Percentiles rank a stretch among this genome's conserved stretches.
phyloP scores from a whole-genome alignment of 106 monocot species.

The Chionographis japonica region DNA sequence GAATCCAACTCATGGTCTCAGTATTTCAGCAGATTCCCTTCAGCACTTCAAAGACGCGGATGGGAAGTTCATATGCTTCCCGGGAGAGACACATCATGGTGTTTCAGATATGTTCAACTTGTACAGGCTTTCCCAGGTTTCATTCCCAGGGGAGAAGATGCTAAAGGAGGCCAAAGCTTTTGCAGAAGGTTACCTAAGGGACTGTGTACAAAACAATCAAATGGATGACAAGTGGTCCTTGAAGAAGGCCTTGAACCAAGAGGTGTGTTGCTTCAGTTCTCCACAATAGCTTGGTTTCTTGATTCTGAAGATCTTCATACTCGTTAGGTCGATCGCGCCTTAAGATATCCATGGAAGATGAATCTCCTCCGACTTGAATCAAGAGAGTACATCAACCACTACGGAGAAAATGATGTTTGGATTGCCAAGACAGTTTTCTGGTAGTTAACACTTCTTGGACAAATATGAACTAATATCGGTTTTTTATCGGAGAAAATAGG shows the following conservation, averaged over 20 bases:
- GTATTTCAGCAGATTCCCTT: constrained; percentile 9
- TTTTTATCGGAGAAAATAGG: background rate
- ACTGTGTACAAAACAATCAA: constrained; percentile 10
- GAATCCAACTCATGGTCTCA: background rate
- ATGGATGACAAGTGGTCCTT: constrained; percentile 26
- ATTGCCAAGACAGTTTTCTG: constrained; percentile 23
- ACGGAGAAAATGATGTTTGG: constrained; percentile 27
- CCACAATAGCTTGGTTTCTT: too few species aligned
- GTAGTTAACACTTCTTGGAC: background rate
- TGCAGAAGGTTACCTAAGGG: background rate
- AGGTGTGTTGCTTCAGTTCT: background rate
- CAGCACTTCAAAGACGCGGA: constrained; percentile 14
- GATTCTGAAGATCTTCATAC: background rate
- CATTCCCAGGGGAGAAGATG: constrained; percentile 34
- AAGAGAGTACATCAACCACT: constrained; percentile 22
- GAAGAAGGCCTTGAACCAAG: constrained; percentile 25
- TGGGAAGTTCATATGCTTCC: constrained; percentile 21
- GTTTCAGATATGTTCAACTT: constrained; percentile 34
- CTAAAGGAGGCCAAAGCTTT: constrained; percentile 27
- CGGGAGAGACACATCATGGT: constrained; percentile 27
- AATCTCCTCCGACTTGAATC: constrained; percentile 17
- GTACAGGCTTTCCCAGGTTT: constrained; percentile 28
- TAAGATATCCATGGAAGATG: constrained; percentile 19
- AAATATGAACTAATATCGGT: background rate
- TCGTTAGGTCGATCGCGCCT: constrained; percentile 5